These are phyloP conservation scores for Staphylotrichum longicolle DNA, from an alignment of 495 filamentous ascomycete genomes.

Conservation along the genomic window DNA sequence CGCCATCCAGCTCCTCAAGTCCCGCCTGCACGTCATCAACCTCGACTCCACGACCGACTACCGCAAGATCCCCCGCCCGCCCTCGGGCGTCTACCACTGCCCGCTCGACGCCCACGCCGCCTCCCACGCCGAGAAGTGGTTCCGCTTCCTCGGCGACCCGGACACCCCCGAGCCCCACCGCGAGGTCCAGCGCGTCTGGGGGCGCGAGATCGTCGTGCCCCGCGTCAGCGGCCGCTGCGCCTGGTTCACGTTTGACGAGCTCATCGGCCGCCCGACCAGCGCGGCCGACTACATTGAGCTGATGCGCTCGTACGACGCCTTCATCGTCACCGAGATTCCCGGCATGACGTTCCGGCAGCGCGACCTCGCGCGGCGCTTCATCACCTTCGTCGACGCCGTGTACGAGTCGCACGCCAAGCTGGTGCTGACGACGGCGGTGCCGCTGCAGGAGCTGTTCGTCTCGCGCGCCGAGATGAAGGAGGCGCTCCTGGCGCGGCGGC, in stretches of 20 bases:
- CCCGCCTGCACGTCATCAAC: constrained; percentile 80
- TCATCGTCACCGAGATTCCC: constrained; percentile 86
- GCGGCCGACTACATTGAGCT: constrained; percentile 96
- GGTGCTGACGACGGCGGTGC: constrained; percentile 84
- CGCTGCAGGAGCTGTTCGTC: constrained; percentile 82
- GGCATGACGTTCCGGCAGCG: constrained; percentile 82
- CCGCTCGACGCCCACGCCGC: constrained; percentile 74
- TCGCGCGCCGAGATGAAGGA: constrained; percentile 71
- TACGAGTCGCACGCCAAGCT: constrained; percentile 89
- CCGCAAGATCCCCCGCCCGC: constrained; percentile 90
- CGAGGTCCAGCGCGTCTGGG: constrained; percentile 87
- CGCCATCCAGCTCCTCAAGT: constrained; percentile 87
- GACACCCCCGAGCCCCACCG: constrained; percentile 70
- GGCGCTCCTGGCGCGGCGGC: constrained; percentile 35
- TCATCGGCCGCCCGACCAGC: constrained; percentile 81
- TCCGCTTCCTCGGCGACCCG: constrained; percentile 85
- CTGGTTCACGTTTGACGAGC: constrained; percentile 83
- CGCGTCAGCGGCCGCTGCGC: constrained; percentile 83
- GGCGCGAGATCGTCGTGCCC: constrained; percentile 82
- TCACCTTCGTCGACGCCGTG: constrained; percentile 94
- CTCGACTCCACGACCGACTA: constrained; percentile 95
- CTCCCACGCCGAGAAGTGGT: constrained; percentile 89
- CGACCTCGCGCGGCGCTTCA: constrained; percentile 90
- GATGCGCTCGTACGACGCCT: constrained; percentile 84
- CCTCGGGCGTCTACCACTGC: constrained; percentile 85